These are phyloP conservation scores for Russula sp. DNA, from an alignment of 768 basidiomycete genomes.

Conservation along the genomic window DNA sequence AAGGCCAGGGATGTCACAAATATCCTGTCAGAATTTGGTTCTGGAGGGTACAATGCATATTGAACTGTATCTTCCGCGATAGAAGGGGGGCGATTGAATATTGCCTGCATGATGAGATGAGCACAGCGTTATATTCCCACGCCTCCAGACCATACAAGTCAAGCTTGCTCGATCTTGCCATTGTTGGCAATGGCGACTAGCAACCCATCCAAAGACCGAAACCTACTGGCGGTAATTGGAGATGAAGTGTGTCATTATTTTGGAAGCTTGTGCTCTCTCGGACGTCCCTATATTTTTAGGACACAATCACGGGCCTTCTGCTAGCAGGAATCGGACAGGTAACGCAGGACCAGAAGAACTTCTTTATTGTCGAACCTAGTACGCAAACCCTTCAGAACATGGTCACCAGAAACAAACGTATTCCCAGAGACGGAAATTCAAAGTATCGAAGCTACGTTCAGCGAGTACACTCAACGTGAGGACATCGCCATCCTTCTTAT, in stretches of 20 bases:
- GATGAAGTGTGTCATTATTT: constrained; percentile 64
- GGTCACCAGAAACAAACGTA: background rate
- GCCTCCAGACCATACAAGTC: background rate
- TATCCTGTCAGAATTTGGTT: constrained; percentile 51
- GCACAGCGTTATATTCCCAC: constrained; percentile 8
- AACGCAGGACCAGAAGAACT: constrained; percentile 92
- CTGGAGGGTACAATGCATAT: constrained; percentile 66
- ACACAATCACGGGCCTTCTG: constrained; percentile 93
- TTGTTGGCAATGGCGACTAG: constrained; percentile 46
- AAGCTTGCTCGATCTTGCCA: background rate
- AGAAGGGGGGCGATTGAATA: constrained; percentile 72
- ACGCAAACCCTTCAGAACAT: constrained; percentile 6
- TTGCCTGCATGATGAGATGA: constrained; percentile 30
- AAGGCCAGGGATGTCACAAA: constrained; percentile 65
- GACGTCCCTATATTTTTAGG: constrained; percentile 48
- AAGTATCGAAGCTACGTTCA: constrained; percentile 86
- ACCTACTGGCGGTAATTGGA: constrained; percentile 93
- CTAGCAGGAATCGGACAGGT: constrained; percentile 94
- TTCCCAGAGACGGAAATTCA: constrained; percentile 82
- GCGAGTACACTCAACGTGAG: constrained; percentile 90
- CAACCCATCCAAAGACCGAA: constrained; percentile 71
- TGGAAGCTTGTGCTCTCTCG: background rate
- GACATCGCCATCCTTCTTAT: constrained; percentile 96
- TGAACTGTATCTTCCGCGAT: constrained; percentile 86
- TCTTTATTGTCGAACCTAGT: constrained; percentile 94